These are phyloP conservation scores for Viola pubescens DNA, from an alignment of 441 rosid species.

Conservation along the genomic window DNA sequence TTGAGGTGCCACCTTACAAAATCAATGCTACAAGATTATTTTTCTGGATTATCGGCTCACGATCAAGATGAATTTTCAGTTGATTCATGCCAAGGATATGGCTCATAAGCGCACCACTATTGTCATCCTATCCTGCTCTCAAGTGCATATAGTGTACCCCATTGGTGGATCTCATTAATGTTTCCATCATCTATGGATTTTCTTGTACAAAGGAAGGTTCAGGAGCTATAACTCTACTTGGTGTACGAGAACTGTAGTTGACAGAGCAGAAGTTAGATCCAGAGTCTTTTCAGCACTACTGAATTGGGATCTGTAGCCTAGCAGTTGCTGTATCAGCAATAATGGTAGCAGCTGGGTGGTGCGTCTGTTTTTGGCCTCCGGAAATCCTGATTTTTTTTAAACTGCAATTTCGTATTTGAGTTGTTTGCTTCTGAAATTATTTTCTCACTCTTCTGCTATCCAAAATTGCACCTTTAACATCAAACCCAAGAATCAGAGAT, in stretches of 20 bases:
- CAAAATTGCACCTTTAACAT: background rate
- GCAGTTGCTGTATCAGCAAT: slow-evolving; percentile 15
- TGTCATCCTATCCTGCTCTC: slow-evolving; percentile 4
- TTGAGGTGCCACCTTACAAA: slow-evolving; percentile 9
- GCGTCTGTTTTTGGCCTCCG: slow-evolving; percentile 12
- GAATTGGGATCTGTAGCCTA: slow-evolving; percentile 19
- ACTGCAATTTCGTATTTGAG: slow-evolving; percentile 14
- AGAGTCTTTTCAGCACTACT: slow-evolving; percentile 17
- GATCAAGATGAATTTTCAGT: slow-evolving; percentile 2
- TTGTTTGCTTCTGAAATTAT: slow-evolving; percentile 11
- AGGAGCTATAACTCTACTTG: slow-evolving; percentile 16
- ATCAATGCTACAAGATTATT: no score
- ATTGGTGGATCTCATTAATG: slow-evolving; percentile 6
- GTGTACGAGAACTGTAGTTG: slow-evolving; percentile 25
- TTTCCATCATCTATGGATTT: slow-evolving; percentile 7
- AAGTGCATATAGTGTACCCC: slow-evolving; percentile 3
- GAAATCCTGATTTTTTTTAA: slow-evolving; percentile 13
- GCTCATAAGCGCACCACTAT: background rate
- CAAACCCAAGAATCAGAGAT: slow-evolving; percentile 5
- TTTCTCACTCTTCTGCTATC: background rate
- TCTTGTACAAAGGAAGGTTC: slow-evolving; percentile 18
- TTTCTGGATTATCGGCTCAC: slow-evolving; percentile 10
- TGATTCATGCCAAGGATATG: slow-evolving; percentile 11
- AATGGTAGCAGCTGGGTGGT: slow-evolving; percentile 16
- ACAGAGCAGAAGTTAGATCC: slow-evolving; percentile 21